phyloP scores from a whole-genome alignment of 345 rosid genomes.

The Gossypium ekmanianum region DNA sequence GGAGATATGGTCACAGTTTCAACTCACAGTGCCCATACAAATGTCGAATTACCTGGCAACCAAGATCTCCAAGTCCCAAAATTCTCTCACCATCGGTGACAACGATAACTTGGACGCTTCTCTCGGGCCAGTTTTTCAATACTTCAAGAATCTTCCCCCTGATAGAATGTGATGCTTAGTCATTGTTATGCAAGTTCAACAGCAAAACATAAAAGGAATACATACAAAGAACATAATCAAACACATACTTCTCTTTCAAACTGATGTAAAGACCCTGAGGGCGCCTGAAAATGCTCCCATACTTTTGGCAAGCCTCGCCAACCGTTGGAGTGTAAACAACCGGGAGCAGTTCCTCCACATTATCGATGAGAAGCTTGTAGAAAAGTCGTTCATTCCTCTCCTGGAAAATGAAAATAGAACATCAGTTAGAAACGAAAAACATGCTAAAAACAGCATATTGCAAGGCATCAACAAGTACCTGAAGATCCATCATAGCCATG shows the following conservation, averaged over 20 bases:
- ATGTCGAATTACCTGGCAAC: conserved; percentile 74
- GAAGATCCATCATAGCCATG: conserved; percentile 97
- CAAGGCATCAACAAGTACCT: conserved; percentile 40
- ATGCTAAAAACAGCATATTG: background rate
- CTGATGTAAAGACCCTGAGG: conserved; percentile 97
- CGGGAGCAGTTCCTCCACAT: conserved; percentile 91
- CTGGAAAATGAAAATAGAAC: conserved; percentile 32
- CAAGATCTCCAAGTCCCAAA: conserved; percentile 97
- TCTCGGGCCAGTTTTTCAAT: conserved; percentile 93
- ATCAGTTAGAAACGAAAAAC: background rate
- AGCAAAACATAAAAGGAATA: conserved; percentile 6
- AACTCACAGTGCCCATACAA: background rate
- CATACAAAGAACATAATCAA: background rate
- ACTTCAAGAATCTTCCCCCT: conserved; percentile 95
- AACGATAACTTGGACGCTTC: conserved; percentile 88
- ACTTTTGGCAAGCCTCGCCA: conserved; percentile 97
- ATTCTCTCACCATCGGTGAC: conserved; percentile 98
- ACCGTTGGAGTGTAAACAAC: conserved; percentile 96
- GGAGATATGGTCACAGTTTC: background rate
- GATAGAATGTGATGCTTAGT: conserved; percentile 11
- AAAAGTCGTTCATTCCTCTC: conserved; percentile 91
- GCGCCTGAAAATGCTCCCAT: conserved; percentile 89
- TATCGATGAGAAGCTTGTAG: conserved; percentile 88
- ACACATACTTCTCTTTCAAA: conserved; percentile 82
- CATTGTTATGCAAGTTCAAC: conserved; percentile 1